phyloP scores from a whole-genome alignment of 139 green algal genomes.

The Tetradesmus obliquus region DNA sequence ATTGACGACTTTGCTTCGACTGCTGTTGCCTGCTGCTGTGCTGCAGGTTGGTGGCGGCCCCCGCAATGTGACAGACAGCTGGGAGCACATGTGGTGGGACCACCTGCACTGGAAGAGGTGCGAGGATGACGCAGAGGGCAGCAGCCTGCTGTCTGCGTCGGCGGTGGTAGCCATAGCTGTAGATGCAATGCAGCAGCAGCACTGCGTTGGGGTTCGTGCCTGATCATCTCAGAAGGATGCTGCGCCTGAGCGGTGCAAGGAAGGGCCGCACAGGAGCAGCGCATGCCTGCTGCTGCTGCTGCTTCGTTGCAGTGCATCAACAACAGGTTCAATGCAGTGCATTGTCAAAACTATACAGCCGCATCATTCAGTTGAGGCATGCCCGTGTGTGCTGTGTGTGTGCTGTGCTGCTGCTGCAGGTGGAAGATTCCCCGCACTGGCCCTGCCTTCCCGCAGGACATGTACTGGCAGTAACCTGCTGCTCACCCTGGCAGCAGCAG shows the following conservation, averaged over 20 bases:
- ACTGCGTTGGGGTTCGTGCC: neutral
- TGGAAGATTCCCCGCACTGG: conserved; percentile 80
- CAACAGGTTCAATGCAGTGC: neutral
- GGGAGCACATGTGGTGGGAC: conserved; percentile 85
- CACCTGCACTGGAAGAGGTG: conserved; percentile 86
- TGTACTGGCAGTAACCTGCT: conserved; percentile 55
- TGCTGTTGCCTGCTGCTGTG: no score
- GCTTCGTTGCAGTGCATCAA: neutral
- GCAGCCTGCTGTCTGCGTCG: neutral
- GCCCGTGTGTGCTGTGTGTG: neutral
- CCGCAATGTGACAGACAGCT: conserved; percentile 67
- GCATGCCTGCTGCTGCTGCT: neutral
- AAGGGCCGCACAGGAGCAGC: neutral
- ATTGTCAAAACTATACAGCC: neutral
- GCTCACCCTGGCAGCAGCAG: neutral
- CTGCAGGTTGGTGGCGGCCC: conserved; percentile 61
- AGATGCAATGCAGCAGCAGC: neutral
- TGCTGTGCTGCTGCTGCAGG: conserved; percentile 46
- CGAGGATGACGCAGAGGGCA: neutral
- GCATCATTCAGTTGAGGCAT: no score
- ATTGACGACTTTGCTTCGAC: no score
- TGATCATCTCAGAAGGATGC: neutral
- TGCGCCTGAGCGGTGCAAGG: neutral
- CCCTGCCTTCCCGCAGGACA: conserved; percentile 65
- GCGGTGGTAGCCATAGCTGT: neutral